phyloP scores from a whole-genome alignment of 1,139 yeast species.

The Geotrichum carabidarum region DNA sequence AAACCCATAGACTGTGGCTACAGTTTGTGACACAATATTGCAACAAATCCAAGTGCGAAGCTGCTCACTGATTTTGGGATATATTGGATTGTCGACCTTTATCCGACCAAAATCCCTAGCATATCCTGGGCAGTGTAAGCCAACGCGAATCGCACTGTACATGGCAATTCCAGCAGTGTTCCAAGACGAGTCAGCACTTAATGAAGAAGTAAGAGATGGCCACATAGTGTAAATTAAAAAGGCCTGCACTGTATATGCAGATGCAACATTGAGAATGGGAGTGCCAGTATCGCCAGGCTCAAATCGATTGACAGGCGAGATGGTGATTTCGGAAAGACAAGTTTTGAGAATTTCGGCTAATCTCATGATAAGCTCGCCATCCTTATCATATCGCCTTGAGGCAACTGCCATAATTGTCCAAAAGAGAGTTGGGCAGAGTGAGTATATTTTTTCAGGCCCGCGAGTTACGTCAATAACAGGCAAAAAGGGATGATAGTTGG shows the following conservation, averaged over 20 bases:
- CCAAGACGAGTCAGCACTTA: constrained; percentile 95
- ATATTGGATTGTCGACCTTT: constrained; percentile 32
- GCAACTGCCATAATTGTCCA: constrained; percentile 92
- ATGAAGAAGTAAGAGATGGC: constrained; percentile 93
- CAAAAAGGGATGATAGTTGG: constrained; percentile 71
- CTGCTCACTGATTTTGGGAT: constrained; percentile 63
- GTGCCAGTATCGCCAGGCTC: constrained; percentile 49
- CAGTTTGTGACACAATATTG: constrained; percentile 80
- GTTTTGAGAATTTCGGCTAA: constrained; percentile 69
- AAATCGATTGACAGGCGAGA: constrained; percentile 81
- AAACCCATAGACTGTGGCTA: constrained; percentile 89
- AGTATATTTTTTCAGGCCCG: constrained; percentile 76
- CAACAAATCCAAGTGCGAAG: constrained; percentile 87
- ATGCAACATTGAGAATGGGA: constrained; percentile 77
- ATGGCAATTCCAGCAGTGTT: constrained; percentile 88
- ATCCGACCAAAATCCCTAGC: constrained; percentile 49
- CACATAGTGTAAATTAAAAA: constrained; percentile 81
- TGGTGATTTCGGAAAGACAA: constrained; percentile 77
- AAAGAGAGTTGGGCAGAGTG: constrained; percentile 78
- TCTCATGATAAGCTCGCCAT: constrained; percentile 43
- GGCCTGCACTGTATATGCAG: constrained; percentile 92
- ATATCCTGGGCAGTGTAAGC: constrained; percentile 73
- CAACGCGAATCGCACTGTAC: constrained; percentile 86
- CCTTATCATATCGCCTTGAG: constrained; percentile 52
- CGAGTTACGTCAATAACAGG: constrained; percentile 78